Conservation (phyloP, 2,329 filamentous ascomycete species). For the Thyridium curvatum region DNA sequence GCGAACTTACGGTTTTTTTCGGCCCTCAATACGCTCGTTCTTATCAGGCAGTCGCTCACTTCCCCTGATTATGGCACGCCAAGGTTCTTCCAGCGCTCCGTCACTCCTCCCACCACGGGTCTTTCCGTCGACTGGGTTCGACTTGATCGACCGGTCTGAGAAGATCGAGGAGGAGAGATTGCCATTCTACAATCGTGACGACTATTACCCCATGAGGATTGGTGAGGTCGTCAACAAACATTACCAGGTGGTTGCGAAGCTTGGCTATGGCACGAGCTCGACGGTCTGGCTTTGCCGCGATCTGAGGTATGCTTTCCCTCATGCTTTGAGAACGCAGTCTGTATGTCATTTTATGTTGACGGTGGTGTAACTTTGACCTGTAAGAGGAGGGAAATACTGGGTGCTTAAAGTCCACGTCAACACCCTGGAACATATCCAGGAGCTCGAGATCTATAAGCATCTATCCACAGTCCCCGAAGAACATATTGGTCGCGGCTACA, state of each 20-base stretch:
- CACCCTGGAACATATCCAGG: constrained; percentile 17
- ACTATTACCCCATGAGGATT: constrained; percentile 13
- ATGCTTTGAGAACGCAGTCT: not conserved
- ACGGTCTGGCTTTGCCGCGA: constrained; percentile 16
- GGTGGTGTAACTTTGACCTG: not conserved
- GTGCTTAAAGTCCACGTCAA: constrained; percentile 26
- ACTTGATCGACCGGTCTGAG: constrained; percentile 18
- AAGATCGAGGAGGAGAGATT: constrained; percentile 13
- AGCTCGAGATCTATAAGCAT: constrained; percentile 21
- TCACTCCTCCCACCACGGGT: constrained; percentile 2
- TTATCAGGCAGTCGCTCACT: too few species aligned
- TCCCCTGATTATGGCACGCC: not conserved
- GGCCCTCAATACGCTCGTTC: too few species aligned
- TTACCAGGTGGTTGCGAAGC: constrained; percentile 16
- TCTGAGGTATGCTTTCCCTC: constrained; percentile 9
- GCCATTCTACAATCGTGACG: constrained; percentile 7
- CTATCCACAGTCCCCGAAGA: constrained; percentile 13
- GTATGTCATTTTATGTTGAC: not conserved
- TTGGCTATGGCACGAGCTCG: constrained; percentile 13
- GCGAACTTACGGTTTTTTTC: too few species aligned
- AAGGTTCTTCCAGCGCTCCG: not conserved
- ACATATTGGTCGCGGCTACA: constrained; percentile 19
- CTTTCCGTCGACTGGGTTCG: constrained; percentile 6
- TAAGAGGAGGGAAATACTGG: constrained; percentile 16
- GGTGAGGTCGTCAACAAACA: constrained; percentile 10